These are phyloP conservation scores for Calonectria naviculata DNA, from an alignment of 2,329 filamentous ascomycete genomes.

Conservation along the genomic window DNA sequence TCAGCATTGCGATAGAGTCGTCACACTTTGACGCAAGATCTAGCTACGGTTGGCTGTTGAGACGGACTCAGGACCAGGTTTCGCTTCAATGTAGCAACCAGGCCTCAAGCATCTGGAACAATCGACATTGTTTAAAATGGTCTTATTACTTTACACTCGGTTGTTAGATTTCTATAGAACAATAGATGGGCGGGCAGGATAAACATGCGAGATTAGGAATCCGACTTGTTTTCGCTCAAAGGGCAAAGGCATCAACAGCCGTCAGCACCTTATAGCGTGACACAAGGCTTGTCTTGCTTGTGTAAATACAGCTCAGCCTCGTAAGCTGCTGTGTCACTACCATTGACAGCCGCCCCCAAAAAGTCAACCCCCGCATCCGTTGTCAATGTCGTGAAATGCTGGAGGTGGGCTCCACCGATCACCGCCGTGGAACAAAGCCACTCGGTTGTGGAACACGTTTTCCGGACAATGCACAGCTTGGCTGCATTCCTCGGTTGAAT, in stretches of 20 bases:
- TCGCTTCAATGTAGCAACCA: not conserved
- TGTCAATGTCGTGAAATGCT: conserved; percentile 4
- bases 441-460: conserved; percentile 18
- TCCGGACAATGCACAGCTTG: not conserved
- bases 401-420: conserved; percentile 4
- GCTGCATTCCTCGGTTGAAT: conserved; percentile 6
- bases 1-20: not conserved
- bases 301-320: not conserved
- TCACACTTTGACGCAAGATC: not conserved
- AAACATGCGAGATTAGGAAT: not conserved
- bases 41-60: too few relatives aligned
- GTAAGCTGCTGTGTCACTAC: not conserved
- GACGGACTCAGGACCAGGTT: not conserved
- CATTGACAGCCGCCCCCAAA: not conserved
- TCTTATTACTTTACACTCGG: not conserved
- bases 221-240: not conserved
- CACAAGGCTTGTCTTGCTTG: not conserved
- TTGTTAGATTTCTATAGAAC: not conserved
- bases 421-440: not conserved
- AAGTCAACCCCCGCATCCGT: conserved; percentile 7
- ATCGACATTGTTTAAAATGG: not conserved
- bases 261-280: not conserved
- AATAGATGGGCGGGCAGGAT: not conserved
- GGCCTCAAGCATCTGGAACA: not conserved
- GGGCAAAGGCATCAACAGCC: not conserved